These are phyloP conservation scores for Mycena galericulata DNA, from an alignment of 768 basidiomycete genomes.

Conservation along the genomic window DNA sequence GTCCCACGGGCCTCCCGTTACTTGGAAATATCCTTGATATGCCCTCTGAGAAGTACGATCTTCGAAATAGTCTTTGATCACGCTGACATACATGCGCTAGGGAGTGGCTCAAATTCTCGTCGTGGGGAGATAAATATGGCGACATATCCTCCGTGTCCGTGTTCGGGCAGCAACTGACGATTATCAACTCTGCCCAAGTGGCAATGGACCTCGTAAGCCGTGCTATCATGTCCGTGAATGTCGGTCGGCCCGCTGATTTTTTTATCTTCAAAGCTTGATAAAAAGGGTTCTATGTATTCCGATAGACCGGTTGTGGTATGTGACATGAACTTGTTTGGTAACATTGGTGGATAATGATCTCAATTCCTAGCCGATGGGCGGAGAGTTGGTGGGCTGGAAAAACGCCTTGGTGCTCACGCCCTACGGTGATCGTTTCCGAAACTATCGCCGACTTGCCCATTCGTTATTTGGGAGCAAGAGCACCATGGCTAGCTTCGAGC, in stretches of 20 bases:
- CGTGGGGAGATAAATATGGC: conserved; percentile 61
- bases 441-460: conserved; percentile 55
- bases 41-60: conserved; percentile 50
- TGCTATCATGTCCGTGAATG: too few species aligned
- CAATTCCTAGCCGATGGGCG: conserved; percentile 2
- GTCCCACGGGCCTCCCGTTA: conserved; percentile 57
- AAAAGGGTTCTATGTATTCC: conserved; percentile 12
- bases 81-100: neutral
- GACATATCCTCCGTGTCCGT: conserved; percentile 58
- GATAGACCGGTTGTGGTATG: conserved; percentile 11
- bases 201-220: neutral
- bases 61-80: too few species aligned
- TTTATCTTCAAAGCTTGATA: conserved; percentile 4
- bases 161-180: conserved; percentile 12
- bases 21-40: conserved; percentile 63
- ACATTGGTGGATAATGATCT: neutral
- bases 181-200: conserved; percentile 4
- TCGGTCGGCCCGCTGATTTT: too few species aligned
- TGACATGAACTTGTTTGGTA: too few species aligned
- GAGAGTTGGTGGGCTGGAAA: conserved; percentile 53
- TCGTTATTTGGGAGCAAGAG: conserved; percentile 52
- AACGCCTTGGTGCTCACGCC: conserved; percentile 49
- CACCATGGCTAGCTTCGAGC: conserved; percentile 51
- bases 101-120: conserved; percentile 58
- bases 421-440: conserved; percentile 55